Evolutionary conservation across 2,329 filamentous ascomycete species (phyloP).

Genomic region (Epichloe sp.): DNA sequence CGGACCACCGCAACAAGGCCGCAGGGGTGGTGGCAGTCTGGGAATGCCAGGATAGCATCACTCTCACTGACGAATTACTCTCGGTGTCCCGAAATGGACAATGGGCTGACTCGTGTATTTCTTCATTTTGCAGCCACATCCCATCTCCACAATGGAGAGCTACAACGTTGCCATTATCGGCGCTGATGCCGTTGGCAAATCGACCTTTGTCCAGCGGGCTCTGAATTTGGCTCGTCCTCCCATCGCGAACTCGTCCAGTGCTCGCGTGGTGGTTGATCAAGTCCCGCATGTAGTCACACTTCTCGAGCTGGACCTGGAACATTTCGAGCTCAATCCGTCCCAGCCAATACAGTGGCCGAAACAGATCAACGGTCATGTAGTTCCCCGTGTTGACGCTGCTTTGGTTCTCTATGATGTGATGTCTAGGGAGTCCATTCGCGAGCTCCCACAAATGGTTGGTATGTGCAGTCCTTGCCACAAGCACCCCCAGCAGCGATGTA

Average conservation of each 20-base stretch:
- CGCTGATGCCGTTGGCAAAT: slow-evolving; percentile 53
- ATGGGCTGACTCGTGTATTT: slow-evolving; percentile 4
- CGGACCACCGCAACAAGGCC: neutral
- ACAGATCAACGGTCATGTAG: slow-evolving; percentile 54
- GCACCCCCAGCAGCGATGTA: neutral
- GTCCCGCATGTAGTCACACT: slow-evolving; percentile 45
- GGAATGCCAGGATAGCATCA: neutral
- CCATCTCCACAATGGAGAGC: slow-evolving; percentile 36
- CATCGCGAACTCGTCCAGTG: slow-evolving; percentile 39
- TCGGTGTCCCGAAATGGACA: slow-evolving; percentile 1
- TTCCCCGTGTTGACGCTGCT: slow-evolving; percentile 70
- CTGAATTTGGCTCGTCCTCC: slow-evolving; percentile 41
- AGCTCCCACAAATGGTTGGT: slow-evolving; percentile 68
- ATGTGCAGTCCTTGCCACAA: slow-evolving; percentile 12
- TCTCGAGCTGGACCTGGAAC: slow-evolving; percentile 53
- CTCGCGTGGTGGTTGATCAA: slow-evolving; percentile 46
- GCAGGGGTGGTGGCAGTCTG: neutral
- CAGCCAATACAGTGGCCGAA: slow-evolving; percentile 53
- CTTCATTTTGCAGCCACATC: slow-evolving; percentile 14
- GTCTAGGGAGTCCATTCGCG: slow-evolving; percentile 59
- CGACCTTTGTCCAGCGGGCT: slow-evolving; percentile 52
- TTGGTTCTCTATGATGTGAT: slow-evolving; percentile 81
- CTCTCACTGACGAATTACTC: neutral
- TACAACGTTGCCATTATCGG: slow-evolving; percentile 56
- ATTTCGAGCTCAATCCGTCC: slow-evolving; percentile 44